Evolutionary conservation across 176 grass and related monocot genomes (phyloP), one percentile per base, ranked within the genome.

Genomic region (Aegilops tauschii): DNA sequence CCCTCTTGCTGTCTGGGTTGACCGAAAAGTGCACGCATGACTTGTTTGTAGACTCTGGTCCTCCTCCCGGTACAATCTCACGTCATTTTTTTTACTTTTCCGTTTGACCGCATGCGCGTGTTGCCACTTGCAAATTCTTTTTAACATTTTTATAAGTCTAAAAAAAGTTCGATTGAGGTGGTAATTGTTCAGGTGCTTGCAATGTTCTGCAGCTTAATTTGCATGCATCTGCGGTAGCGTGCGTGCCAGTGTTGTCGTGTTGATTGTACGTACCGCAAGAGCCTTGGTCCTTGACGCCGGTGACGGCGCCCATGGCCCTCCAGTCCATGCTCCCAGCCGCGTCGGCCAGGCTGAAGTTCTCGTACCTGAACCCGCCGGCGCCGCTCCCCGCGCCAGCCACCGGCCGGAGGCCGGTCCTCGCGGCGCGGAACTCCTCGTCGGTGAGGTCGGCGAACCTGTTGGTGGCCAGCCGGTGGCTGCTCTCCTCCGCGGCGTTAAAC

Each of bases 201-300:
- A 80, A 44, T 44, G 6, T 1, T 65, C n/a, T 29, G 9, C 13
- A 21, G 40, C 37, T 44, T 11, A 65, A 18, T 45, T 45, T 18
- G 61, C 1, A 50, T 76, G 65, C 79, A 77, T 49, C 23, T 42
- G 25, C 42, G 30, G 25, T 18, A 52, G 44, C 25, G 42, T 75
- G 44, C 8, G 13, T 52, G 73, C 42, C 44, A 45, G 23, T 73
- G 39, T 39, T 59, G 47, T 1, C 49, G 49, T 52, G 49, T 52
- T 17, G 64, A 11, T 10, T 4, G 65, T 73, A 5, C 86, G 71
- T 85, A 94, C 92, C 92, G 8, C 92, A 94, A 4, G 49, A 58
- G 58, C 92, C 92, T 52, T 94, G 92, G 84, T 94, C 86, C 83
- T 94, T 94, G 89, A 94, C 81, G 69, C 89, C 86, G 36, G 92